A percentile compares a stretch with the other conserved stretches of the same genome.
These are phyloP conservation scores for Ustilago nuda DNA, from an alignment of 1,284 basidiomycete genomes.

Conservation along the genomic window DNA sequence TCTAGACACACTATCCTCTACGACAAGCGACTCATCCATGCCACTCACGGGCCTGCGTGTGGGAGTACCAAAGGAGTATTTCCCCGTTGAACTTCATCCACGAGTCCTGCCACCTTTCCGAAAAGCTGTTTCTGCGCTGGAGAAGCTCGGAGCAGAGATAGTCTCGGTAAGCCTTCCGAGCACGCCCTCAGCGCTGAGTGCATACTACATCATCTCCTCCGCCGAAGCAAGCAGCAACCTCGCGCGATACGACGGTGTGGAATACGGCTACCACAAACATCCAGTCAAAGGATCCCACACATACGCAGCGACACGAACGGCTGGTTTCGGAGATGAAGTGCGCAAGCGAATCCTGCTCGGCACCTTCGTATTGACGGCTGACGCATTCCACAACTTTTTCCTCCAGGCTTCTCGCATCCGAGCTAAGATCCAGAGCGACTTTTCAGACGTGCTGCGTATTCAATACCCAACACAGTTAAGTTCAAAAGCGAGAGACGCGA, in stretches of 20 bases:
- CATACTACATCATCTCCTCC: conserved; percentile 93
- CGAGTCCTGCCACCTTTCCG: conserved; percentile 73
- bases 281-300: conserved; percentile 28
- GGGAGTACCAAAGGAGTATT: conserved; percentile 83
- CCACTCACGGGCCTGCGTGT: conserved; percentile 73
- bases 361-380: conserved; percentile 89
- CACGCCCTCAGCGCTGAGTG: conserved; percentile 83
- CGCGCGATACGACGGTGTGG: conserved; percentile 87
- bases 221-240: conserved; percentile 95
- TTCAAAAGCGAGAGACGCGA: not conserved
- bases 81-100: conserved; percentile 78
- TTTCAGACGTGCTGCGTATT: conserved; percentile 77
- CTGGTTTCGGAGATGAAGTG: conserved; percentile 85
- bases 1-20: conserved; percentile 3
- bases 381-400: conserved; percentile 96
- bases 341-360: conserved; percentile 89
- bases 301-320: conserved; percentile 71
- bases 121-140: conserved; percentile 73
- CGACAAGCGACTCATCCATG: conserved; percentile 6
- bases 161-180: conserved; percentile 82
- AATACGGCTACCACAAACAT: conserved; percentile 71
- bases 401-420: conserved; percentile 88
- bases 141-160: conserved; percentile 77
- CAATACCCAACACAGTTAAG: conserved; percentile 57
- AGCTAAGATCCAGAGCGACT: conserved; percentile 79